A percentile compares a stretch with the other conserved stretches of the same genome.
These are phyloP conservation scores for Lactarius hengduanensis DNA, from an alignment of 768 basidiomycete species.

Conservation along the genomic window DNA sequence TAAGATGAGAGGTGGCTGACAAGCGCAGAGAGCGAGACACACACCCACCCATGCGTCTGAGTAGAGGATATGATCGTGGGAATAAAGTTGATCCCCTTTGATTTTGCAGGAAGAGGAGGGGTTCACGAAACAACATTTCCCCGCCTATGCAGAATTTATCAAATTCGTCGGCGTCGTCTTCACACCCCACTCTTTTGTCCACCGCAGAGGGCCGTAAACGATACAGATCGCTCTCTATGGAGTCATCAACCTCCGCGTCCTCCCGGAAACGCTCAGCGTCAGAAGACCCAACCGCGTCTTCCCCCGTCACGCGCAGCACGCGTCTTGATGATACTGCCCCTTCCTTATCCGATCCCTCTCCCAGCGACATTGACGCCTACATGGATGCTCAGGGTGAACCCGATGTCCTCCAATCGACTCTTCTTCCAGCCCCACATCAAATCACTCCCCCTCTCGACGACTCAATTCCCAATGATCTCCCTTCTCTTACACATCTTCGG, in stretches of 20 bases:
- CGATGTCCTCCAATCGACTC: constrained; percentile 16
- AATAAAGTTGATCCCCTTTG: neutral
- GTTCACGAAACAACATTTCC: constrained; percentile 4
- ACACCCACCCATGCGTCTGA: constrained; percentile 18
- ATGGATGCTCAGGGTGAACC: constrained; percentile 38
- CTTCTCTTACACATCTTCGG: constrained; percentile 40
- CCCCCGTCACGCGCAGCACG: constrained; percentile 40
- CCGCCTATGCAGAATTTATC: constrained; percentile 20
- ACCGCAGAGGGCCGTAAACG: constrained; percentile 24
- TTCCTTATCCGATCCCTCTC: constrained; percentile 32
- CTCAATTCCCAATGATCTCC: constrained; percentile 15
- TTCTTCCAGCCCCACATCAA: constrained; percentile 16
- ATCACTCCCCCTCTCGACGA: constrained; percentile 1
- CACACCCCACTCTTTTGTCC: constrained; percentile 15
- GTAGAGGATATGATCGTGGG: constrained; percentile 16
- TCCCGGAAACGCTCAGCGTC: constrained; percentile 81
- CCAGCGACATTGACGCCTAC: constrained; percentile 58
- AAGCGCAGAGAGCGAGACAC: neutral
- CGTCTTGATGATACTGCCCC: constrained; percentile 28
- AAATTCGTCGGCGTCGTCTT: neutral
- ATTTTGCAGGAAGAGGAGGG: neutral
- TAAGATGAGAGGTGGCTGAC: neutral
- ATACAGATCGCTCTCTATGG: constrained; percentile 72
- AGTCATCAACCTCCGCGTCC: constrained; percentile 66
- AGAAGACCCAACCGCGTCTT: constrained; percentile 53